Conservation (phyloP, 1,284 basidiomycete species). For the Pyrrhoderma noxium region DNA sequence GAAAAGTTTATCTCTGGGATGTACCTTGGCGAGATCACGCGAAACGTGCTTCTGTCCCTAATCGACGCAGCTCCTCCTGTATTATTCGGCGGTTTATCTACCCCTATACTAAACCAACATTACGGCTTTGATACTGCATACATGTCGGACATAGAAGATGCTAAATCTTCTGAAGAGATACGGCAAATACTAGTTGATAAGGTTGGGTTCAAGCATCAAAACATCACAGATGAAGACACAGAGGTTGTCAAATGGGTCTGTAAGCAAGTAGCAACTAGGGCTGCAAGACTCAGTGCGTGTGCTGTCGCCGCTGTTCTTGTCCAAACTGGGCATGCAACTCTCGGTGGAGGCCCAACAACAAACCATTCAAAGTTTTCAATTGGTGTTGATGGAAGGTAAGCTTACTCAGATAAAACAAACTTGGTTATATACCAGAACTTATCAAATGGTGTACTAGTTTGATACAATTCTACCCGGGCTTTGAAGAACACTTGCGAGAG, state of each 20-base stretch:
- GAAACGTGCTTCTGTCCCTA: constrained; percentile 80
- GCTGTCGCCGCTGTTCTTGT: constrained; percentile 83
- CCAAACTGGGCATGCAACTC: constrained; percentile 65
- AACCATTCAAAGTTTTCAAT: constrained; percentile 56
- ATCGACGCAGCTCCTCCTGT: constrained; percentile 73
- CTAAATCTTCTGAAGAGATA: constrained; percentile 36
- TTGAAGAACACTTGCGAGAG: constrained; percentile 66
- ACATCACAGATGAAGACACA: constrained; percentile 61
- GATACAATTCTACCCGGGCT: constrained; percentile 87
- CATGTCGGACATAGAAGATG: constrained; percentile 81
- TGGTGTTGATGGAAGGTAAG: constrained; percentile 74
- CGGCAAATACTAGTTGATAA: constrained; percentile 51
- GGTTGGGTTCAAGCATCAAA: constrained; percentile 45
- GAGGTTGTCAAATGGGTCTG: constrained; percentile 80
- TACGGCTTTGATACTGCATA: constrained; percentile 93
- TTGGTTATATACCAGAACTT: constrained; percentile 12
- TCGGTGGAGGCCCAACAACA: constrained; percentile 31
- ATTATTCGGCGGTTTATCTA: constrained; percentile 78
- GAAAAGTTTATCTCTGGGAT: constrained; percentile 99
- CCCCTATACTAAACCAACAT: constrained; percentile 71
- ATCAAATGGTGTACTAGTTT: constrained; percentile 44
- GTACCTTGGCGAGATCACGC: constrained; percentile 94
- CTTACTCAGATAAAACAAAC: not conserved
- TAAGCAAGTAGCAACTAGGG: constrained; percentile 73
- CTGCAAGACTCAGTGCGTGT: constrained; percentile 77